Evolutionary conservation across 2,329 filamentous ascomycete species (phyloP).

Genomic region (Fusarium metavorans): DNA sequence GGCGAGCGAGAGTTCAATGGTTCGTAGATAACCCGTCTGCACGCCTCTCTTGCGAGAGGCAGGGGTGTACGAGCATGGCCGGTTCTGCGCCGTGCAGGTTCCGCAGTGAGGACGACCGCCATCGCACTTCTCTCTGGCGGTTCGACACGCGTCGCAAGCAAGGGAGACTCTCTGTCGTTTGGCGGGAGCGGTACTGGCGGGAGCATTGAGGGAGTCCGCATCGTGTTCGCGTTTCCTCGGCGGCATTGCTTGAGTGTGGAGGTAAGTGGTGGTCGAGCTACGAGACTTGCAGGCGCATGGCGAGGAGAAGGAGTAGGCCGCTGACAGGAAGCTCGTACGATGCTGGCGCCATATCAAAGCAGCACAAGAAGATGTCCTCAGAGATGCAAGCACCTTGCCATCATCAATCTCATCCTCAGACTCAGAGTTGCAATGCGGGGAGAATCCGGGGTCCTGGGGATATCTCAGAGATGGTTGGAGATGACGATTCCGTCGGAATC

Average conservation of each 20-base stretch:
- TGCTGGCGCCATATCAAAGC: conserved; percentile 40
- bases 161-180: conserved; percentile 76
- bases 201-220: conserved; percentile 42
- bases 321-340: conserved; percentile 28
- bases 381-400: conserved; percentile 29
- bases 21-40: conserved; percentile 83
- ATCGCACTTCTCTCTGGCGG: conserved; percentile 79
- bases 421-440: conserved; percentile 41
- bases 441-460: conserved; percentile 43
- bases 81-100: conserved; percentile 72
- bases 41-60: conserved; percentile 82
- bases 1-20: conserved; percentile 76
- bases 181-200: conserved; percentile 41
- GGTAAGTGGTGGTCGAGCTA: conserved; percentile 28
- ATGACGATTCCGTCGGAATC: conserved; percentile 25
- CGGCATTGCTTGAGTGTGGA: conserved; percentile 50
- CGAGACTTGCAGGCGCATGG: conserved; percentile 41
- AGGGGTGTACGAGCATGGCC: conserved; percentile 78
- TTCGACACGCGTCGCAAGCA: conserved; percentile 77
- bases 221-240: conserved; percentile 51
- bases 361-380: conserved; percentile 11
- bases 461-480: conserved; percentile 33
- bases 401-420: conserved; percentile 21
- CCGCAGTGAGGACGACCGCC: conserved; percentile 75
- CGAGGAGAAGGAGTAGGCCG: conserved; percentile 22